Evolutionary conservation across 2,329 filamentous ascomycete genomes (phyloP).

Genomic region (Xylariaceae sp.): DNA sequence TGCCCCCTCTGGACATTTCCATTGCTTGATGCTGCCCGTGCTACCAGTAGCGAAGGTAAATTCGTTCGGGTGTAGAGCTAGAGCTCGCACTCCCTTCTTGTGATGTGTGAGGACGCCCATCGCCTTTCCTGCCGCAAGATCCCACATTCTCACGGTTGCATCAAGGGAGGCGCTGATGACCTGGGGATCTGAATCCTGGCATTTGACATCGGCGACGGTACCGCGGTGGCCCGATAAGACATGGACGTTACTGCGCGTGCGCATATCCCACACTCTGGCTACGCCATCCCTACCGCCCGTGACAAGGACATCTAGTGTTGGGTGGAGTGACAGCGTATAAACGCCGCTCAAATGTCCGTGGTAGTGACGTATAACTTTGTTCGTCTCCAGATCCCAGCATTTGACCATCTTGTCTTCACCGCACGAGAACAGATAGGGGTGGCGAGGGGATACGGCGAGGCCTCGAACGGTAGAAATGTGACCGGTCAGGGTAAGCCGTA

Average conservation of each 20-base stretch:
- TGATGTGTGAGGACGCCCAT: conserved; percentile 97
- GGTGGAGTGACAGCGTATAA: conserved; percentile 89
- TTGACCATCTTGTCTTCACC: conserved; percentile 99
- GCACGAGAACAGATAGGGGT: conserved; percentile 96
- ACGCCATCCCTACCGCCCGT: conserved; percentile 94
- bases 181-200: conserved; percentile 94
- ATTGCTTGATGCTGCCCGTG: conserved; percentile 95
- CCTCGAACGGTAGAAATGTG: conserved; percentile 89
- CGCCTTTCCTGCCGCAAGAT: conserved; percentile 91
- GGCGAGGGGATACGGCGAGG: conserved; percentile 83
- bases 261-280: conserved; percentile 97
- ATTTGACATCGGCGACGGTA: conserved; percentile 84
- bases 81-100: conserved; percentile 89
- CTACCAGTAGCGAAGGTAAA: conserved; percentile 95
- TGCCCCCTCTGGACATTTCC: conserved; percentile 95
- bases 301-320: conserved; percentile 88
- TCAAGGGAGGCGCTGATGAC: conserved; percentile 93
- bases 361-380: conserved; percentile 97
- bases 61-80: conserved; percentile 82
- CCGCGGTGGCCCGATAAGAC: conserved; percentile 87
- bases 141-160: conserved; percentile 87
- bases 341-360: conserved; percentile 96
- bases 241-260: conserved; percentile 91
- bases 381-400: conserved; percentile 99
- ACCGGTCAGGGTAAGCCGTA: conserved; percentile 82